Percentiles rank a stretch among this genome's conserved stretches.
Evolutionary conservation across 2,329 filamentous ascomycete species (phyloP).

Genomic region (Hypocrella siamensis): DNA sequence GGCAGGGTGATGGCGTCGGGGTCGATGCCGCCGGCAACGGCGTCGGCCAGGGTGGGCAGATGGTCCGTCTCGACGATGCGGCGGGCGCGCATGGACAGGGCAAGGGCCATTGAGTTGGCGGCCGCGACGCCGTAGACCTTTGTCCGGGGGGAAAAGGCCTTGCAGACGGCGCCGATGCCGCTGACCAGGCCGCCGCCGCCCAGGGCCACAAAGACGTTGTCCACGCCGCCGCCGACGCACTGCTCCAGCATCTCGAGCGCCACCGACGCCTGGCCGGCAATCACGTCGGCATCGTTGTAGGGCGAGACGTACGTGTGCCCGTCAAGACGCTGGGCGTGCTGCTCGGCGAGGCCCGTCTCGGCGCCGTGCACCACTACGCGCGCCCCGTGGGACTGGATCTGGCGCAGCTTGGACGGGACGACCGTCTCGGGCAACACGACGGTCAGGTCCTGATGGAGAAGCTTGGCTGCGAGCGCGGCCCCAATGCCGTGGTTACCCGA

Average conservation of each 20-base stretch:
- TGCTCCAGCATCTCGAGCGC: slow-evolving; percentile 10
- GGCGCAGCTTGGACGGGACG: slow-evolving; percentile 7
- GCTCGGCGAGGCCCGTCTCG: slow-evolving; percentile 9
- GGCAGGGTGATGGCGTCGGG: slow-evolving; percentile 9
- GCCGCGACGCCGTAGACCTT: slow-evolving; percentile 9
- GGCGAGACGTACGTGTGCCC: slow-evolving; percentile 10
- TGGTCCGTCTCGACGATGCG: slow-evolving; percentile 10
- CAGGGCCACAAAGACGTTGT: slow-evolving; percentile 11
- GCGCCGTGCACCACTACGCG: slow-evolving; percentile 9
- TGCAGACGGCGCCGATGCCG: slow-evolving; percentile 10
- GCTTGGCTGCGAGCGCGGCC: slow-evolving; percentile 5
- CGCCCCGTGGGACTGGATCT: slow-evolving; percentile 8
- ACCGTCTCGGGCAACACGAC: slow-evolving; percentile 9
- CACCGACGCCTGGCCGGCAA: slow-evolving; percentile 8
- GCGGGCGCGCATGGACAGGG: slow-evolving; percentile 8
- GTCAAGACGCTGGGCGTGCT: slow-evolving; percentile 9
- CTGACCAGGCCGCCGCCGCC: slow-evolving; percentile 10
- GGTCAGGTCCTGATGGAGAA: slow-evolving; percentile 5
- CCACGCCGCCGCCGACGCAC: slow-evolving; percentile 4
- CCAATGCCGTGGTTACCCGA: slow-evolving; percentile 11
- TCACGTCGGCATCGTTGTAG: slow-evolving; percentile 9
- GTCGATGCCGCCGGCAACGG: slow-evolving; percentile 10
- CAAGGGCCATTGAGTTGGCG: slow-evolving; percentile 8
- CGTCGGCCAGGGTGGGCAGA: slow-evolving; percentile 9
- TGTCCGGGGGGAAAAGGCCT: slow-evolving; percentile 8